Evolutionary conservation across 2,329 filamentous ascomycete species (phyloP).

Genomic region (Anthostomella pinea): DNA sequence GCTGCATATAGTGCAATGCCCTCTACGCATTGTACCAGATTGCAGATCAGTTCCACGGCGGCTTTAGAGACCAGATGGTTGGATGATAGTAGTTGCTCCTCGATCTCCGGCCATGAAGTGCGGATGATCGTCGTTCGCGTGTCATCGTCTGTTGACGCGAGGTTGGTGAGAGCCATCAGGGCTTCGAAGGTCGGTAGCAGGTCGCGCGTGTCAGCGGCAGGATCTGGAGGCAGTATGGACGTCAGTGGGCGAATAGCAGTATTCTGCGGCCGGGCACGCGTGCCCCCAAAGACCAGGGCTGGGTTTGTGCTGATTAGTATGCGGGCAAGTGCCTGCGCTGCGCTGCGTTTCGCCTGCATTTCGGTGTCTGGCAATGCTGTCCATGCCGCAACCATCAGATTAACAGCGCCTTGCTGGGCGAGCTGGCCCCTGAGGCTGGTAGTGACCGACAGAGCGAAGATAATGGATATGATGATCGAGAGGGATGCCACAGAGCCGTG

Average conservation of each 20-base stretch:
- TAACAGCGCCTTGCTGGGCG: conserved; percentile 91
- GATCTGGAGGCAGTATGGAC: conserved; percentile 67
- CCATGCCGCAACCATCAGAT: conserved; percentile 73
- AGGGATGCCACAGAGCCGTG: conserved; percentile 68
- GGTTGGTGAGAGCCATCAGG: conserved; percentile 88
- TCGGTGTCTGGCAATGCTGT: conserved; percentile 56
- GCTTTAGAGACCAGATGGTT: conserved; percentile 78
- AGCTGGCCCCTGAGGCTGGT: conserved; percentile 72
- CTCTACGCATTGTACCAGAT: conserved; percentile 70
- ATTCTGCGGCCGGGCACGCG: conserved; percentile 68
- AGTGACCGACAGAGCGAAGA: conserved; percentile 75
- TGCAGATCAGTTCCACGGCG: conserved; percentile 85
- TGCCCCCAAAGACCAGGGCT: conserved; percentile 75
- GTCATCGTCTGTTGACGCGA: conserved; percentile 75
- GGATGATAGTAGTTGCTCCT: conserved; percentile 76
- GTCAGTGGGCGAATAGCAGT: conserved; percentile 81
- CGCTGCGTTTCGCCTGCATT: conserved; percentile 48
- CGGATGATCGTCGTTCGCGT: conserved; percentile 69
- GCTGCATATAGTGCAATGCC: conserved; percentile 69
- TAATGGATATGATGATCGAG: conserved; percentile 69
- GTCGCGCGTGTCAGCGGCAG: conserved; percentile 63
- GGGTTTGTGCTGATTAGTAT: conserved; percentile 87
- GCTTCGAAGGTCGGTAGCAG: conserved; percentile 87
- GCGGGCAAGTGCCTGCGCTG: conserved; percentile 78
- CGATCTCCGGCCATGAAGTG: conserved; percentile 69